A percentile compares a stretch with the other conserved stretches of the same genome.
phyloP scores from a whole-genome alignment of 2,329 filamentous ascomycete genomes.

The Colletotrichum lindemuthianum region DNA sequence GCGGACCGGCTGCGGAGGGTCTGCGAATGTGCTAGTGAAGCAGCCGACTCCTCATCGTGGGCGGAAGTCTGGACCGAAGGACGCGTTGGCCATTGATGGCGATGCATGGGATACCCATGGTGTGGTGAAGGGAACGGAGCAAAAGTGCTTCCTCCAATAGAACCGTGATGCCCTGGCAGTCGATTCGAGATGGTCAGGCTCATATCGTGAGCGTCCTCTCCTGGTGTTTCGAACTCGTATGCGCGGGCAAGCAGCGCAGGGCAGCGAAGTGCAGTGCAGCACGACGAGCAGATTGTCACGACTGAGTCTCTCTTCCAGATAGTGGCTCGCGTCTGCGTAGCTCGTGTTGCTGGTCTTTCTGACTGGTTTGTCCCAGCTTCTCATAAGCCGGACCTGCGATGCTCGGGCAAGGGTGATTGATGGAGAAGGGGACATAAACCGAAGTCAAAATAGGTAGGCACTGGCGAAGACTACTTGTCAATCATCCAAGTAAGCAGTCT shows the following conservation, averaged over 20 bases:
- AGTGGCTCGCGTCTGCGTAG: conserved; percentile 1
- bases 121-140: conserved; percentile 24
- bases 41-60: conserved; percentile 17
- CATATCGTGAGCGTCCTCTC: conserved; percentile 19
- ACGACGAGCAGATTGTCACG: not conserved
- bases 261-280: not conserved
- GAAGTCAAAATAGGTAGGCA: not conserved
- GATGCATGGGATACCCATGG: conserved; percentile 33
- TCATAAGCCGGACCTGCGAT: not conserved
- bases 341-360: not conserved
- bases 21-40: conserved; percentile 18
- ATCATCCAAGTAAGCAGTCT: conserved; percentile 10
- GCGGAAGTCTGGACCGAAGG: conserved; percentile 14
- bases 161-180: conserved; percentile 28
- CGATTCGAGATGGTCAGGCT: conserved; percentile 33
- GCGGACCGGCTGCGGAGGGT: conserved; percentile 12
- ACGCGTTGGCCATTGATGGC: conserved; percentile 32
- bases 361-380: not conserved
- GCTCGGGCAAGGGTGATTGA: conserved; percentile 14
- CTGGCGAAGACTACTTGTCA: conserved; percentile 21
- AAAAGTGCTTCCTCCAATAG: conserved; percentile 29
- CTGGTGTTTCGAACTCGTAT: not conserved
- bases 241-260: too few relatives aligned
- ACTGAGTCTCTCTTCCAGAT: not conserved
- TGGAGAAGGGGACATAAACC: conserved; percentile 11